Base-by-base conservation (phyloP, 1,284 basidiomycete species). In the Ceratobasidium sp. region DNA sequence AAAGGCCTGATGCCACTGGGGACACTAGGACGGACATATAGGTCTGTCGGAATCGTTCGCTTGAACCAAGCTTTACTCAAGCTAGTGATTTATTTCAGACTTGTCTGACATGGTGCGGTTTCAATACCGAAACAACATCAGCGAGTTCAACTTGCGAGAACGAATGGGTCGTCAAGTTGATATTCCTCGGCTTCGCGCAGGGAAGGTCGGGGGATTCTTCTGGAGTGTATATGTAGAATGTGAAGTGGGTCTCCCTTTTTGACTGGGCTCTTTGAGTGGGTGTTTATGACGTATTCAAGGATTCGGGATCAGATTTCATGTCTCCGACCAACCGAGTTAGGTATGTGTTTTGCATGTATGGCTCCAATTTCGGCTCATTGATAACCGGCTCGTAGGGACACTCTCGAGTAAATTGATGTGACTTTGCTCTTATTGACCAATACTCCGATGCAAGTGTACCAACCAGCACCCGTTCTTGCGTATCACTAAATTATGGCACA, bases 361-460 rank as follows among this genome's bases (percentile, higher is more conserved):
- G 28, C 11, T 23, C n/a, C 13, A 8, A 11, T 9, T 6, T 2
- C 32, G 21, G 16, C 0, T 32, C 26, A 26, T 47, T 11, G 23
- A 21, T 32, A 14, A 58, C 18, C 16, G 16, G 4, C 8, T 58
- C 5, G 32, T 30, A 91, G 93, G 76, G 95, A 97, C 79, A 96
- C 95, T 0, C 84, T 98, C 16, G 96, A 98, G 80, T 95, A 97
- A 80, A 95, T 98, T 73, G 96, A 98, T 78, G 87, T 96, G 6
- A 85, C 94, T 1, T 87, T 85, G 76, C 83, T 90, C 50, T 80
- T 97, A 94, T 98, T 66, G 84, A 86, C n/a, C 89, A 92, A 80
- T 94, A 96, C 79, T 83, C 89, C 2, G 87, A 93, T 55, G 91
- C 91, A 75, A 74, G 84, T 79, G 11, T 44, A n/a, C 18, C 18